A percentile compares a stretch with the other conserved stretches of the same genome.
Evolutionary conservation across 2,329 filamentous ascomycete species (phyloP).

Genomic region (Colletotrichum spinosum): DNA sequence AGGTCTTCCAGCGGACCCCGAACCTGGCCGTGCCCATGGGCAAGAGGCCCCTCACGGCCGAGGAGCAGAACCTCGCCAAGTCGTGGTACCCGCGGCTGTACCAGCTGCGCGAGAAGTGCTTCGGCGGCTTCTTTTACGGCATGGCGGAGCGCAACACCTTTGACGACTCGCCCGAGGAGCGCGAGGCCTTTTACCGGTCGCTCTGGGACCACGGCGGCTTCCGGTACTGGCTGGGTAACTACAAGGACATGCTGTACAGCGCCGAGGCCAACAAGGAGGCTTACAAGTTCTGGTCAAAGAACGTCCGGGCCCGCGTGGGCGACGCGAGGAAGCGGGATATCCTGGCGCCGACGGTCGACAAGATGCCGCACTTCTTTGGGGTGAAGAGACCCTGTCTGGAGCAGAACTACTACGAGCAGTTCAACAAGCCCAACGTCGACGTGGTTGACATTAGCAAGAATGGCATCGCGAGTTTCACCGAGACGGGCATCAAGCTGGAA

Average conservation of each 20-base stretch:
- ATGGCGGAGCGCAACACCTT: constrained; percentile 66
- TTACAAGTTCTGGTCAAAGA: constrained; percentile 67
- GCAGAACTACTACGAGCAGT: constrained; percentile 59
- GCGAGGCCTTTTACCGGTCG: constrained; percentile 60
- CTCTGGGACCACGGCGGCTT: constrained; percentile 66
- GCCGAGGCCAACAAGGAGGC: constrained; percentile 61
- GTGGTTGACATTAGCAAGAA: constrained; percentile 56
- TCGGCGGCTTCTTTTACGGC: constrained; percentile 69
- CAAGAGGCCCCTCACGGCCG: constrained; percentile 45
- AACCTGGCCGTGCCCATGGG: constrained; percentile 73
- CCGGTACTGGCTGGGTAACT: constrained; percentile 64
- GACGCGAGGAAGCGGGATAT: constrained; percentile 62
- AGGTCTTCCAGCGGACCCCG: constrained; percentile 75
- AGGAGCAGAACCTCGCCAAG: constrained; percentile 62
- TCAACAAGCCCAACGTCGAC: constrained; percentile 57
- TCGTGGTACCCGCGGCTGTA: constrained; percentile 63
- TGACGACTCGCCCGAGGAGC: constrained; percentile 62
- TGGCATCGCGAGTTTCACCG: constrained; percentile 52
- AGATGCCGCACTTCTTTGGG: constrained; percentile 66
- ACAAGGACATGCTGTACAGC: constrained; percentile 62
- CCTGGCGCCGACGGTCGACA: constrained; percentile 57
- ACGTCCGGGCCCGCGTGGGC: constrained; percentile 60
- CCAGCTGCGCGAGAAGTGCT: constrained; percentile 61
- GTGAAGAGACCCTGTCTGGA: constrained; percentile 61
- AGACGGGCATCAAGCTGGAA: constrained; percentile 53